These are phyloP conservation scores for Porcisia deanei DNA, from an alignment of 208 protist genomes.

Conservation along the genomic window DNA sequence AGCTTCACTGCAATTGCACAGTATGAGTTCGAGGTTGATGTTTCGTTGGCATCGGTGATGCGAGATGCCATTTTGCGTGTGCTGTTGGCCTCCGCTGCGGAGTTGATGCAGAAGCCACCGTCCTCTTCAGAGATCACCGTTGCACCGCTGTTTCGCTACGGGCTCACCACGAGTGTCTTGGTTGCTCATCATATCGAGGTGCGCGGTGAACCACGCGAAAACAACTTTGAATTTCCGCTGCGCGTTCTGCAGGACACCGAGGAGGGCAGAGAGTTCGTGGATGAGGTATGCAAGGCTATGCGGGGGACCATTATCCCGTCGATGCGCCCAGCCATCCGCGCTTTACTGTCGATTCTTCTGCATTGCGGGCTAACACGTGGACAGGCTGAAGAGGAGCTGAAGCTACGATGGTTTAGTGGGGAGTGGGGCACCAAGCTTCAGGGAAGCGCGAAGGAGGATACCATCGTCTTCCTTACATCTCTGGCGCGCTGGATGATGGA, in stretches of 20 bases:
- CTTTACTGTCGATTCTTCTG: slow-evolving; percentile 83
- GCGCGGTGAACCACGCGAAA: slow-evolving; percentile 27
- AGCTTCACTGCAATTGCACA: slow-evolving; percentile 72
- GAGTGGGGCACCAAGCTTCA: slow-evolving; percentile 88
- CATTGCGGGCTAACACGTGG: slow-evolving; percentile 63
- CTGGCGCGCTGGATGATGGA: slow-evolving; percentile 75
- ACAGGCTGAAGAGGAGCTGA: slow-evolving; percentile 82
- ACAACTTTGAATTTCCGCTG: slow-evolving; percentile 35
- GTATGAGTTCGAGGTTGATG: slow-evolving; percentile 68
- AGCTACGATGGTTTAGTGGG: slow-evolving; percentile 85
- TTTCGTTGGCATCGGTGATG: slow-evolving; percentile 41
- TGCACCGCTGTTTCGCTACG: slow-evolving; percentile 65
- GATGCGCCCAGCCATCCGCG: slow-evolving; percentile 83
- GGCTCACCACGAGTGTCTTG: slow-evolving; percentile 59
- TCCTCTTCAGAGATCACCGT: slow-evolving; percentile 35
- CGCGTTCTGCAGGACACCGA: slow-evolving; percentile 62
- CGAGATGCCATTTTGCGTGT: slow-evolving; percentile 51
- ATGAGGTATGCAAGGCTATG: slow-evolving; percentile 73
- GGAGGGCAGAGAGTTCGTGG: slow-evolving; percentile 64
- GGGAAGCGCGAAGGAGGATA: slow-evolving; percentile 54
- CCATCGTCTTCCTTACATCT: slow-evolving; percentile 52
- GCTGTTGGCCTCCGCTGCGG: slow-evolving; percentile 43
- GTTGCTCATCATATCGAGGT: slow-evolving; percentile 51
- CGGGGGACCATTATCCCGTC: slow-evolving; percentile 61
- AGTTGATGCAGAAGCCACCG: slow-evolving; percentile 40